A percentile compares a stretch with the other conserved stretches of the same genome.
Conservation (phyloP, 345 rosid species). For the Pistacia atlantica region DNA sequence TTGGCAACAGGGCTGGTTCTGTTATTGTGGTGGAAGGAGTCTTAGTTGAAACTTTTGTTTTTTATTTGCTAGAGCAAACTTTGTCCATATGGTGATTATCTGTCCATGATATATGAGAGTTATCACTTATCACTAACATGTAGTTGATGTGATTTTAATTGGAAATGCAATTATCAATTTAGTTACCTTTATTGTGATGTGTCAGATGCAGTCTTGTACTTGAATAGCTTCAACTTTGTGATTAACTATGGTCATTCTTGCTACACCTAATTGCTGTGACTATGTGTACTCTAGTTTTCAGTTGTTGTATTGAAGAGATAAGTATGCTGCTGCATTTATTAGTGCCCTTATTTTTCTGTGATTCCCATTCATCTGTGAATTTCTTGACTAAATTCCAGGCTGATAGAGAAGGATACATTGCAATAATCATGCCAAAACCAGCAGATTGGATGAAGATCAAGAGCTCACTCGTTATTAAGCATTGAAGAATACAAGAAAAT, state of each 20-base stretch:
- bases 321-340: not conserved
- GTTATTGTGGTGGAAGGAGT: not conserved
- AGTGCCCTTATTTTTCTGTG: not conserved
- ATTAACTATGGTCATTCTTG: not conserved
- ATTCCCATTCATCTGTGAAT: not conserved
- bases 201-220: not conserved
- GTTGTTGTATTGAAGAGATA: not conserved
- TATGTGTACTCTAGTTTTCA: not conserved
- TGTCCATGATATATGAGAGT: not conserved
- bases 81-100: not conserved
- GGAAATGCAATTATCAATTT: not conserved
- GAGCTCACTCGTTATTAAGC: constrained; percentile 56
- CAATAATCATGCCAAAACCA: constrained; percentile 88
- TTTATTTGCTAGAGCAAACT: not conserved
- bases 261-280: not conserved
- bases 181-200: not conserved
- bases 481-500: constrained; percentile 65
- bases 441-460: constrained; percentile 78
- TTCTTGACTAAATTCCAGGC: constrained; percentile 49
- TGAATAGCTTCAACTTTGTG: constrained; percentile 4
- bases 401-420: constrained; percentile 86
- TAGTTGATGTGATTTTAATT: not conserved
- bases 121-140: not conserved
- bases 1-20: not conserved
- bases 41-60: not conserved